Percentiles rank a stretch among this genome's conserved stretches.
These are phyloP conservation scores for Gilbertella persicaria DNA, from an alignment of 371 early-diverging fungal species.

Conservation along the genomic window DNA sequence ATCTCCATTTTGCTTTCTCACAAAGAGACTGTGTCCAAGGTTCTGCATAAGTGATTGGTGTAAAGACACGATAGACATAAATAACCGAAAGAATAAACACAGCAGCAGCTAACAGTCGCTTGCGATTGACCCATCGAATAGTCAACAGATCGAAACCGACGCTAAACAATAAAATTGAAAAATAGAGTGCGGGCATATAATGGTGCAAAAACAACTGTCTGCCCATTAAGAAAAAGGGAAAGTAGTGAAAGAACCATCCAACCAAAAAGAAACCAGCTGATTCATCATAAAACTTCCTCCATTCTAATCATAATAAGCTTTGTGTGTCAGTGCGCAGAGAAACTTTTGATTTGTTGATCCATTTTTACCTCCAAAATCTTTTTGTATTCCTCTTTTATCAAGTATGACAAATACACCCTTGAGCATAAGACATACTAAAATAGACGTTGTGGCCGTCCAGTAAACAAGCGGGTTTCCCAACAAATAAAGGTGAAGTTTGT, in stretches of 20 bases:
- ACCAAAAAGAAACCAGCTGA: constrained; percentile 84
- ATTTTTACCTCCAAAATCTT: constrained; percentile 53
- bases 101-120: constrained; percentile 53
- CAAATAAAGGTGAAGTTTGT: constrained; percentile 84
- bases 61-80: constrained; percentile 65
- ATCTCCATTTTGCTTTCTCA: constrained; percentile 75
- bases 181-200: constrained; percentile 93
- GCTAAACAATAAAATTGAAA: constrained; percentile 75
- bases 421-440: constrained; percentile 62
- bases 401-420: constrained; percentile 66
- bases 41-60: constrained; percentile 86
- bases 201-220: constrained; percentile 98
- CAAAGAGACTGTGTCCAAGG: constrained; percentile 73
- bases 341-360: background rate
- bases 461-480: constrained; percentile 97
- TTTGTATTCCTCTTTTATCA: constrained; percentile 76
- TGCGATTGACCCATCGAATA: constrained; percentile 49
- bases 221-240: constrained; percentile 97
- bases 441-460: constrained; percentile 76
- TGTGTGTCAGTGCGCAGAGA: constrained; percentile 31
- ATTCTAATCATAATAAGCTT: constrained; percentile 26
- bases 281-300: constrained; percentile 59
- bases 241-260: constrained; percentile 92
- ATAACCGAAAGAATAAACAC: constrained; percentile 53
- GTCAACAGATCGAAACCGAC: constrained; percentile 82